These are phyloP conservation scores for Emiliania huxleyi DNA, from an alignment of 78 protist species.

Conservation along the genomic window DNA sequence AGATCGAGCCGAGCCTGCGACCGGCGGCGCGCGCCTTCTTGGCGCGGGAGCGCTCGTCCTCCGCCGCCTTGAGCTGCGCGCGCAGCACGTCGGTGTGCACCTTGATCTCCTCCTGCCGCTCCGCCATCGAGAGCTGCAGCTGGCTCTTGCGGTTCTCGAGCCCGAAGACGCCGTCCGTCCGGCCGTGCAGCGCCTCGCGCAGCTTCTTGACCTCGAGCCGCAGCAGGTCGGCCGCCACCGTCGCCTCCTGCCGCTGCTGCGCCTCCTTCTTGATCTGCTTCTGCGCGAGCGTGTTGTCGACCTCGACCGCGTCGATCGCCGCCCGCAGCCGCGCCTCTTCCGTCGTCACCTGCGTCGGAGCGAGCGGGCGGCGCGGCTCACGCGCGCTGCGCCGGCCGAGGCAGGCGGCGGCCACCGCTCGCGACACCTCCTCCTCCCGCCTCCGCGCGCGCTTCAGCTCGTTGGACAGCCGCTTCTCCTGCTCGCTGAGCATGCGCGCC, in stretches of 20 bases:
- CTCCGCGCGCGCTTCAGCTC: constrained; percentile 13
- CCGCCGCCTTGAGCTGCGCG: constrained; percentile 47
- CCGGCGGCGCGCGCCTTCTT: too few species aligned
- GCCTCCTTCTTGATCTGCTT: neutral
- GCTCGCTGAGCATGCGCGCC: neutral
- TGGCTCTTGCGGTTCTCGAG: constrained; percentile 70
- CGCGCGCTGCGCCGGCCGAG: too few species aligned
- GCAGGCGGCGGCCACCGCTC: too few species aligned
- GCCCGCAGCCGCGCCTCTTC: neutral
- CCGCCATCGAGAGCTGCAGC: constrained; percentile 58
- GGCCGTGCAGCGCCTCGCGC: constrained; percentile 34
- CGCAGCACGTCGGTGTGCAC: constrained; percentile 57
- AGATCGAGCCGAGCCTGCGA: too few species aligned
- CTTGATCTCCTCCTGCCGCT: constrained; percentile 56
- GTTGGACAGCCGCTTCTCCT: neutral
- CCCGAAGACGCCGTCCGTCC: constrained; percentile 54
- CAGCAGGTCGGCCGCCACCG: constrained; percentile 65
- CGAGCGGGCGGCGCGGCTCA: too few species aligned
- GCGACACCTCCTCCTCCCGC: neutral
- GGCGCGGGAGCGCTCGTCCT: constrained; percentile 51
- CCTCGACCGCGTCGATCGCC: neutral
- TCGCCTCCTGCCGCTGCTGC: constrained; percentile 52
- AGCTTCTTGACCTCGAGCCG: constrained; percentile 62
- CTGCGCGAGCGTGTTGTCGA: constrained; percentile 3
- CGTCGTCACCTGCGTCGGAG: too few species aligned